Evolutionary conservation across 1,139 yeast genomes (phyloP).

Genomic region (Pichia cactophila): DNA sequence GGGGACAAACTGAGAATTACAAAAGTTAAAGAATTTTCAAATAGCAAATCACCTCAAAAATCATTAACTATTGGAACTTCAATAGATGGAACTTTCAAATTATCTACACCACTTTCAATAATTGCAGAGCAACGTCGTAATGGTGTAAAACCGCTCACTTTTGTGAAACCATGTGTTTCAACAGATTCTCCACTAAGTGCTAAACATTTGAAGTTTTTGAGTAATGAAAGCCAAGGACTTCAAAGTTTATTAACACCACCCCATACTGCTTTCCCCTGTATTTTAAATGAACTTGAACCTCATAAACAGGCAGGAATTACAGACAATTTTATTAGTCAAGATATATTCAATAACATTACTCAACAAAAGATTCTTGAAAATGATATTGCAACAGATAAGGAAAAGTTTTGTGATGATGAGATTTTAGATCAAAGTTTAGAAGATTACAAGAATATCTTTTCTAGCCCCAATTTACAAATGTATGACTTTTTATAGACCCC

Average conservation of each 20-base stretch:
- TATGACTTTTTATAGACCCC: neutral
- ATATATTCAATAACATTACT: neutral
- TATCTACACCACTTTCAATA: constrained; percentile 1
- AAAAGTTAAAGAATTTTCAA: too few species aligned
- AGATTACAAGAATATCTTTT: neutral
- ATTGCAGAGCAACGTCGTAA: neutral
- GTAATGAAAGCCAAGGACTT: neutral
- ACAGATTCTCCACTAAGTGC: neutral
- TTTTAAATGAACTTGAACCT: neutral
- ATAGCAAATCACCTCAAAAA: neutral
- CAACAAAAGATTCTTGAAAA: neutral
- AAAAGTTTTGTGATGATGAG: neutral
- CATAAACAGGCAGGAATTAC: neutral
- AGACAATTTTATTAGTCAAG: neutral
- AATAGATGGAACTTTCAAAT: neutral
- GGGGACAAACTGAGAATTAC: neutral
- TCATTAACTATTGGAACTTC: neutral
- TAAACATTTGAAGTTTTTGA: neutral
- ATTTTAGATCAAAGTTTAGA: neutral
- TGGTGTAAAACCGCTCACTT: neutral
- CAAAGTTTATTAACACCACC: neutral
- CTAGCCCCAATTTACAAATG: neutral
- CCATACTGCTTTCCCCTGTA: neutral
- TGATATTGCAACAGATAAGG: neutral
- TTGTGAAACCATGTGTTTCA: neutral